Evolutionary conservation across 2,329 filamentous ascomycete species (phyloP), one percentile per base, ranked within the genome.

Genomic region (Paraconiothyrium sp.): DNA sequence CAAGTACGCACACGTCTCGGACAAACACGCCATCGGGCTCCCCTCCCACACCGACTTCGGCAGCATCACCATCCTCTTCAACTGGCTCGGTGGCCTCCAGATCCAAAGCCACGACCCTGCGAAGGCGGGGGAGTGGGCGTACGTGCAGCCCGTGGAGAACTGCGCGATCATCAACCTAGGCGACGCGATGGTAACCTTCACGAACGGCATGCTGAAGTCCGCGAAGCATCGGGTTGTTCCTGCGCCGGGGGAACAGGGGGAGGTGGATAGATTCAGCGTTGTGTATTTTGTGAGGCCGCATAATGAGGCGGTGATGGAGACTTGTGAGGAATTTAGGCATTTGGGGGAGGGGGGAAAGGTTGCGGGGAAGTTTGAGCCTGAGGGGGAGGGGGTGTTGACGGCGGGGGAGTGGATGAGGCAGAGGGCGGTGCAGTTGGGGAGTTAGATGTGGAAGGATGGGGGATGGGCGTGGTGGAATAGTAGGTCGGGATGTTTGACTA

Each of bases 31-130:
- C 34, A 41, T 20, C 35, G 34, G n/a, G 4, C n/a, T n/a, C 3
- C n/a, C 47, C 57, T 32, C 48, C 11, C 84, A 86, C 66, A 85
- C 84, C 7, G 84, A 86, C 63, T 85, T 85, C 62, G 84, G 83
- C 51, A 83, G 78, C 55, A 74, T 86, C 13, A 86, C 84, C 0
- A 70, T 86, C n/a, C 78, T 86, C 6, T 84, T 86, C 73, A 86
- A 85, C 70, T 78, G 83, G 2, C 73, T 86, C 3, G 84, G 84
- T 3, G 84, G 84, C 0, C 76, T 86, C 2, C 84, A 86, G 67
- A 80, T 86, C 10, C 16, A 20, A 37, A 22, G 11, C 9, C 10
- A 46, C 16, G 43, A 44, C 13, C 43, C 14, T 7, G 37, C n/a
- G 1, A 27, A 32, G n/a, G 71, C 68, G 16, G 67, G 75, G 27